phyloP scores from a whole-genome alignment of 2,329 filamentous ascomycete species.

The Penicillium sp. region DNA sequence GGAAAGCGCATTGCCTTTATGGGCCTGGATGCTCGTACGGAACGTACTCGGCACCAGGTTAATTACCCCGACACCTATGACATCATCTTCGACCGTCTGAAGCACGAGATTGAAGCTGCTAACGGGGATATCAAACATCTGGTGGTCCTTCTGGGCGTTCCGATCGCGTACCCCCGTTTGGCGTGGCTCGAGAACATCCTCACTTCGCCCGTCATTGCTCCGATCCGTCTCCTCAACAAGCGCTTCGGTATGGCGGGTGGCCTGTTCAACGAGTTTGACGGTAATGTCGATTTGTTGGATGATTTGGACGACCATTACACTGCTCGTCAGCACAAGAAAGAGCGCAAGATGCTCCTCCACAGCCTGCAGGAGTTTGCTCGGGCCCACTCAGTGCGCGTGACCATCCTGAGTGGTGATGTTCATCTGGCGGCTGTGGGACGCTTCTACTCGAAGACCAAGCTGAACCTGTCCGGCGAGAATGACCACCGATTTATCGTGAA shows the following conservation, averaged over 20 bases:
- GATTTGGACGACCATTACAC: slow-evolving; percentile 74
- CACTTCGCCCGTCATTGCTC: slow-evolving; percentile 77
- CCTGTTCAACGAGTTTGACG: slow-evolving; percentile 91
- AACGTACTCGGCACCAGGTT: slow-evolving; percentile 85
- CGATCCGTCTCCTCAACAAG: slow-evolving; percentile 83
- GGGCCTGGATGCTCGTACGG: slow-evolving; percentile 58
- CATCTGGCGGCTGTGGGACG: slow-evolving; percentile 60
- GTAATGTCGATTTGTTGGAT: slow-evolving; percentile 61
- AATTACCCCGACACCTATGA: slow-evolving; percentile 70
- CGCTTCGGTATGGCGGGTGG: slow-evolving; percentile 80
- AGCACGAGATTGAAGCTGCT: slow-evolving; percentile 48
- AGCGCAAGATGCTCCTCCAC: slow-evolving; percentile 70
- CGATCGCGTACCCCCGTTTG: slow-evolving; percentile 67
- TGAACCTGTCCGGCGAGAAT: slow-evolving; percentile 53
- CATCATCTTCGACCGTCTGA: slow-evolving; percentile 55
- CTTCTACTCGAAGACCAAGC: slow-evolving; percentile 59
- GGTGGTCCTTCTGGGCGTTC: slow-evolving; percentile 62
- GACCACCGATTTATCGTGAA: slow-evolving; percentile 63
- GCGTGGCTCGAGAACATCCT: slow-evolving; percentile 97
- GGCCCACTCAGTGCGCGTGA: slow-evolving; percentile 54
- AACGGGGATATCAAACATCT: slow-evolving; percentile 59
- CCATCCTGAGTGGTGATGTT: slow-evolving; percentile 62
- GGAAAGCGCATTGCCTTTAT: slow-evolving; percentile 61
- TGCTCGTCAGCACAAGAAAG: slow-evolving; percentile 81
- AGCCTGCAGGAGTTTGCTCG: slow-evolving; percentile 57